These are phyloP conservation scores for Diplodia seriata DNA, from an alignment of 2,329 filamentous ascomycete species.

Conservation along the genomic window DNA sequence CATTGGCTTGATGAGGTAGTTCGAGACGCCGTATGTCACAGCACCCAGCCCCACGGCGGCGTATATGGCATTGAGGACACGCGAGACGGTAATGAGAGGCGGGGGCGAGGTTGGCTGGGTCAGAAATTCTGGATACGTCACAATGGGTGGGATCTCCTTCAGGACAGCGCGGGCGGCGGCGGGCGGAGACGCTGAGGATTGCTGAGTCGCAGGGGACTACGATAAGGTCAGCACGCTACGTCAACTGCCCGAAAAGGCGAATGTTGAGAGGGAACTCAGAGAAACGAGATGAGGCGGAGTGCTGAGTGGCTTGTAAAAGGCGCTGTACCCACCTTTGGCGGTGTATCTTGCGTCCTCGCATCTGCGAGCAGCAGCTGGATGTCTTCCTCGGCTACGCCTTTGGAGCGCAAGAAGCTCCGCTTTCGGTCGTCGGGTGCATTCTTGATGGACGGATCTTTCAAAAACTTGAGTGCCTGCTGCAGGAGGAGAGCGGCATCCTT, in stretches of 20 bases:
- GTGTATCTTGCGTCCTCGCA: constrained; percentile 34
- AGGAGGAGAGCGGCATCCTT: constrained; percentile 43
- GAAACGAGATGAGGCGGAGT: not conserved
- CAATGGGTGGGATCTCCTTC: constrained; percentile 64
- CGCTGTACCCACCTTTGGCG: constrained; percentile 14
- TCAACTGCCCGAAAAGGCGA: not conserved
- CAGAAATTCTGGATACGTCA: constrained; percentile 72
- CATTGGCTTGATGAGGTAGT: constrained; percentile 71
- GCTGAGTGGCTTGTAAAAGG: not conserved
- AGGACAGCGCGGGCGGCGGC: constrained; percentile 30
- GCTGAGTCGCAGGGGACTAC: constrained; percentile 18
- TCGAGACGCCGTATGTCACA: constrained; percentile 72
- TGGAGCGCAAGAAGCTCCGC: constrained; percentile 75
- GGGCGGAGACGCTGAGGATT: constrained; percentile 2
- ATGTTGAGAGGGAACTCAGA: not conserved
- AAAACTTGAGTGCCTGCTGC: constrained; percentile 76
- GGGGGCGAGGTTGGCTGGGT: constrained; percentile 64
- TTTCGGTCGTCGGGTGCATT: constrained; percentile 75
- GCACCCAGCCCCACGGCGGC: constrained; percentile 62
- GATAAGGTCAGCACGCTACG: constrained; percentile 16
- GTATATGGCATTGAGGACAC: constrained; percentile 64
- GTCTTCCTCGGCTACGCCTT: constrained; percentile 72
- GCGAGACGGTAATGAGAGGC: constrained; percentile 64
- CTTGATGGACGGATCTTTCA: constrained; percentile 75
- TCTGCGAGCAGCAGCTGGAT: constrained; percentile 69